Evolutionary conservation across 768 basidiomycete genomes (phyloP), one percentile per base, ranked within the genome.

Genomic region (Lactarius deliciosus): DNA sequence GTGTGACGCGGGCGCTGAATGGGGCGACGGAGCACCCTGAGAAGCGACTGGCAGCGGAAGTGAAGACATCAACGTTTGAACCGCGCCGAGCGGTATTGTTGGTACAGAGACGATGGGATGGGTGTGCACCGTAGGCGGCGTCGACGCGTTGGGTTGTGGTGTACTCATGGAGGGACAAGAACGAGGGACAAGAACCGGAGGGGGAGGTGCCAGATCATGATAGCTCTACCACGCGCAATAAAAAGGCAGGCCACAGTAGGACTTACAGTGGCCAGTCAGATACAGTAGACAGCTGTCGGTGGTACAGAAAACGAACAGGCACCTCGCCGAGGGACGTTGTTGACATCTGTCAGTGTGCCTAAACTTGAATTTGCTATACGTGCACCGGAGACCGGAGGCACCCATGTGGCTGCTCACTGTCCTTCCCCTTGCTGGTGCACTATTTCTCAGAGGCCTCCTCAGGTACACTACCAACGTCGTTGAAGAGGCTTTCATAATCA

Each of bases 251-350:
- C 11, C 15, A 40, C 38, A 40, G 13, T 30, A 38, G 38, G 38
- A 15, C 15, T 13, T 11, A 8, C 18, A 47, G 25, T 20, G 7
- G 57, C 22, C n/a, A 18, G 55, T 32, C 2, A 18, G 10, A 25
- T 55, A 10, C 9, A 34, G 34, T 34, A 38, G 61, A 63, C 66
- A 67, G 65, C 38, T 57, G 65, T 16, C 38, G 53, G 63, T 63
- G 65, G 65, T 43, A 66, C 9, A 16, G 1, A 28, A 5, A 34
- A 28, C 30, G 8, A 20, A 8, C 34, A 56, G 30, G 28, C 18
- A n/a, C 55, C 20, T 50, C 11, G 22, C 22, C 11, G 47, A 50
- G 9, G 28, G 41, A 41, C 16, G 36, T 38, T 13, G n/a, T n/a
- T n/a, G 9, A 5, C 50, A 16, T 10, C 2, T 28, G 66, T 34